Evolutionary conservation across 2,329 filamentous ascomycete genomes (phyloP).

Genomic region (Paecilomyces niveus): DNA sequence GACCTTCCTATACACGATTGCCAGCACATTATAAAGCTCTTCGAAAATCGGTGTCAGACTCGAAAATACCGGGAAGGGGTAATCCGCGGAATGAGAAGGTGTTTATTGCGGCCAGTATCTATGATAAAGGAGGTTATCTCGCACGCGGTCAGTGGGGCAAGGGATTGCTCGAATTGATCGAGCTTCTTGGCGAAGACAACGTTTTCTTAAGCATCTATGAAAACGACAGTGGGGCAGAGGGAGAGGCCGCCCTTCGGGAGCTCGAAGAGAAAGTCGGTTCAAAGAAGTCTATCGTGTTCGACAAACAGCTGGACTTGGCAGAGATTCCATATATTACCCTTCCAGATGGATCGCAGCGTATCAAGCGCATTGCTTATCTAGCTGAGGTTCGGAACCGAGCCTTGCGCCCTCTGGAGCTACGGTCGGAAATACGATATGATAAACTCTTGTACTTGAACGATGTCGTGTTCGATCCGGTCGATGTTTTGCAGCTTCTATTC

Average conservation of each 20-base stretch:
- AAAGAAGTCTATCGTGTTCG: constrained; percentile 51
- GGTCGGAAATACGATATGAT: constrained; percentile 41
- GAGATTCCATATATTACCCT: constrained; percentile 53
- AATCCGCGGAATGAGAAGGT: constrained; percentile 57
- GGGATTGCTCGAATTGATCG: constrained; percentile 54
- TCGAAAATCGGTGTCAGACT: constrained; percentile 21
- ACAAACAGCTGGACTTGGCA: constrained; percentile 52
- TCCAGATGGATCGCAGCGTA: constrained; percentile 53
- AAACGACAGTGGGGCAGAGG: constrained; percentile 56
- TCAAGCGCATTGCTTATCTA: constrained; percentile 67
- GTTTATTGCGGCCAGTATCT: constrained; percentile 67
- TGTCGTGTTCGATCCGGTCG: constrained; percentile 54
- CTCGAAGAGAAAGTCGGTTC: constrained; percentile 47
- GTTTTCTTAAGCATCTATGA: constrained; percentile 69
- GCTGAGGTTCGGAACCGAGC: constrained; percentile 67
- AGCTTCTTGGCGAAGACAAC: constrained; percentile 60
- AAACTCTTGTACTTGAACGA: constrained; percentile 61
- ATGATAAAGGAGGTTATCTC: constrained; percentile 55
- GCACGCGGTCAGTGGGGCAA: constrained; percentile 59
- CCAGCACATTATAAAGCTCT: constrained; percentile 46
- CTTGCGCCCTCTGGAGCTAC: constrained; percentile 53
- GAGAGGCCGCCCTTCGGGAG: constrained; percentile 46
- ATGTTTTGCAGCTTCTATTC: constrained; percentile 55
- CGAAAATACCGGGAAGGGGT: constrained; percentile 33
- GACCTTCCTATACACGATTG: constrained; percentile 50